Conservation (phyloP, 306 rosid species). For the Glycine tomentella region DNA sequence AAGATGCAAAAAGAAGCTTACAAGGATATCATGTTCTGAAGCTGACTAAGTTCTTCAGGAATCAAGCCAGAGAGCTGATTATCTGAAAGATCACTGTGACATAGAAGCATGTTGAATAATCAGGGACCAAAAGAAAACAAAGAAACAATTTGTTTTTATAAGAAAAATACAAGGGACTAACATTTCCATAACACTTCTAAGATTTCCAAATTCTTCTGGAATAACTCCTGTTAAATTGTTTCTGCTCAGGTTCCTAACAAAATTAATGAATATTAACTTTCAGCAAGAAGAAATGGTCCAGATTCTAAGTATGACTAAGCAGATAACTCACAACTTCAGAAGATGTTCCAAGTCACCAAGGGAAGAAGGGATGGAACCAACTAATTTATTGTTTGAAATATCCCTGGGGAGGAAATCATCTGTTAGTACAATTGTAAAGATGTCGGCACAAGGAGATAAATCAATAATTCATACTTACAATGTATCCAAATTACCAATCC, state of each 20-base stretch:
- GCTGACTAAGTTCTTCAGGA: conserved; percentile 92
- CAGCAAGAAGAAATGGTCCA: conserved; percentile 40
- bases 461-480: conserved; percentile 64
- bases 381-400: conserved; percentile 76
- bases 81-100: conserved; percentile 87
- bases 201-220: conserved; percentile 96
- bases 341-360: conserved; percentile 99
- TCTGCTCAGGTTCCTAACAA: conserved; percentile 85
- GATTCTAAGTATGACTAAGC: neutral
- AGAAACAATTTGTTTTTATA: neutral
- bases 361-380: conserved; percentile 85
- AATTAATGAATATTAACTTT: conserved; percentile 33
- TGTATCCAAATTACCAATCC: conserved; percentile 93
- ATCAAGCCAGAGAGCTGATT: conserved; percentile 80
- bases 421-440: conserved; percentile 26
- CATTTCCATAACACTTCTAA: conserved; percentile 95
- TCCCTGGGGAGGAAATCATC: conserved; percentile 63
- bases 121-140: neutral
- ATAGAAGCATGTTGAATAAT: conserved; percentile 35
- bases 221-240: conserved; percentile 75
- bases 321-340: conserved; percentile 81
- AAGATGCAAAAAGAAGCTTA: conserved; percentile 50
- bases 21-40: conserved; percentile 84
- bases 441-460: neutral
- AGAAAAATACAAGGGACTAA: conserved; percentile 45